These are phyloP conservation scores for Penicillium chermesinum DNA, from an alignment of 495 filamentous ascomycete species.

Conservation along the genomic window DNA sequence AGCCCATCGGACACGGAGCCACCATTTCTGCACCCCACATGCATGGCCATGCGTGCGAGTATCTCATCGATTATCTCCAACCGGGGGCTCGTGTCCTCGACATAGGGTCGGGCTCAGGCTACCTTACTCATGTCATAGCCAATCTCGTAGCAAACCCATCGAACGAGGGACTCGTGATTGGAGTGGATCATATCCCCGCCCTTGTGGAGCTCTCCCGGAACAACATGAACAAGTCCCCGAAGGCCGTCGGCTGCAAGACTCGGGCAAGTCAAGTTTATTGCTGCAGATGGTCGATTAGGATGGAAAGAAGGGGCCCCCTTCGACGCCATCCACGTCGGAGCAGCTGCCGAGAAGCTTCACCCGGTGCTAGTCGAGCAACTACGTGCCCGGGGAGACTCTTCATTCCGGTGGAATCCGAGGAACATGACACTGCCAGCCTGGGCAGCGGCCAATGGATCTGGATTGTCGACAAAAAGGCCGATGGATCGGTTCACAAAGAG, in stretches of 20 bases:
- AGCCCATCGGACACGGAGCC: slow-evolving; percentile 78
- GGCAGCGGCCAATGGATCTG: slow-evolving; percentile 70
- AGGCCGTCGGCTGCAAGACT: slow-evolving; percentile 57
- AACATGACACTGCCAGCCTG: slow-evolving; percentile 17
- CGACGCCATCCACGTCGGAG: slow-evolving; percentile 96
- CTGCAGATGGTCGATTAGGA: slow-evolving; percentile 77
- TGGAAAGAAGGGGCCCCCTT: slow-evolving; percentile 58
- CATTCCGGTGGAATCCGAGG: slow-evolving; percentile 72
- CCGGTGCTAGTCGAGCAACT: slow-evolving; percentile 71
- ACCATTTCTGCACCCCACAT: slow-evolving; percentile 98
- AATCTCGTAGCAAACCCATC: slow-evolving; percentile 58
- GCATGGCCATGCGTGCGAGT: slow-evolving; percentile 76
- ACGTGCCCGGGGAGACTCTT: slow-evolving; percentile 76
- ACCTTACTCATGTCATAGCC: slow-evolving; percentile 85
- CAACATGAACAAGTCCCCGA: slow-evolving; percentile 71
- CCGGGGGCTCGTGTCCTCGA: slow-evolving; percentile 64
- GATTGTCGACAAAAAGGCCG: slow-evolving; percentile 79
- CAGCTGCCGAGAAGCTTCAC: slow-evolving; percentile 74
- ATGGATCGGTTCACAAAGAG: slow-evolving; percentile 68
- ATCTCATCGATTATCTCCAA: slow-evolving; percentile 56
- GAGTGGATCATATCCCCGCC: slow-evolving; percentile 81
- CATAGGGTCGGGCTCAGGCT: slow-evolving; percentile 85
- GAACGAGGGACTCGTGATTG: slow-evolving; percentile 58
- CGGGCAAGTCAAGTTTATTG: slow-evolving; percentile 66
- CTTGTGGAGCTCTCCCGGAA: slow-evolving; percentile 64